Percentiles rank a stretch among this genome's conserved stretches.
Conservation (phyloP, 2,329 filamentous ascomycete species). For the Moelleriella libera region DNA sequence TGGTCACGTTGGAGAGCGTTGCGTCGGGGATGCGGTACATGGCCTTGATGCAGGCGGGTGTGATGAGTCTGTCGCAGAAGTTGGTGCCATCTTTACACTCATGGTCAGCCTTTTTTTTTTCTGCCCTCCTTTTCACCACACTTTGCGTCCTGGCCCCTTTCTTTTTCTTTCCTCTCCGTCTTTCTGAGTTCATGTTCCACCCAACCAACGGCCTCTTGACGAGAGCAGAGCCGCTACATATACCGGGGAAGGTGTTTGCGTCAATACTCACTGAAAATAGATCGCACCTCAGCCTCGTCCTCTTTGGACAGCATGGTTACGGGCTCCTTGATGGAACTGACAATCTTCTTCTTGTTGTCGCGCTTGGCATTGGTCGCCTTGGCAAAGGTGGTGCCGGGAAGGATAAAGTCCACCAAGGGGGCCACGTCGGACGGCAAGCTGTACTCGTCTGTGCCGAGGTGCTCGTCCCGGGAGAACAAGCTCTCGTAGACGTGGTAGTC, state of each 20-base stretch:
- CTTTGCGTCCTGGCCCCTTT: background rate
- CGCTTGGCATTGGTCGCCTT: background rate
- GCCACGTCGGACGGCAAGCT: slow-evolving; percentile 21
- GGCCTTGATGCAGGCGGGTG: slow-evolving; percentile 38
- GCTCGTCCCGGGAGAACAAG: slow-evolving; percentile 12
- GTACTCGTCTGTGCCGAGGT: slow-evolving; percentile 27
- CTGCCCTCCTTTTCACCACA: too few relatives aligned
- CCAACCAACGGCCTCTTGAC: background rate
- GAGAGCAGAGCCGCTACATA: background rate
- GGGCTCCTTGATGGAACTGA: background rate
- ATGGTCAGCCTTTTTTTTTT: too few relatives aligned
- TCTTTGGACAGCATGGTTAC: background rate
- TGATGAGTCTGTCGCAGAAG: slow-evolving; percentile 38
- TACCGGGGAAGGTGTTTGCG: background rate
- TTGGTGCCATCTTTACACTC: too few relatives aligned
- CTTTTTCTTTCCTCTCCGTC: background rate
- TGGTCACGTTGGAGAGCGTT: slow-evolving; percentile 17
- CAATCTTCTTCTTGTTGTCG: background rate
- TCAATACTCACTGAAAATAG: background rate
- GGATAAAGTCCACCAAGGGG: slow-evolving; percentile 25
- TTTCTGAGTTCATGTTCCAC: background rate
- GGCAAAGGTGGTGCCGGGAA: slow-evolving; percentile 17
- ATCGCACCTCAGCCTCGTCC: background rate
- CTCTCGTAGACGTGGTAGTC: slow-evolving; percentile 37
- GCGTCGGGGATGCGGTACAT: slow-evolving; percentile 30